Evolutionary conservation across 768 basidiomycete species (phyloP), one percentile per base, ranked within the genome.

Genomic region (Suillus luteus): DNA sequence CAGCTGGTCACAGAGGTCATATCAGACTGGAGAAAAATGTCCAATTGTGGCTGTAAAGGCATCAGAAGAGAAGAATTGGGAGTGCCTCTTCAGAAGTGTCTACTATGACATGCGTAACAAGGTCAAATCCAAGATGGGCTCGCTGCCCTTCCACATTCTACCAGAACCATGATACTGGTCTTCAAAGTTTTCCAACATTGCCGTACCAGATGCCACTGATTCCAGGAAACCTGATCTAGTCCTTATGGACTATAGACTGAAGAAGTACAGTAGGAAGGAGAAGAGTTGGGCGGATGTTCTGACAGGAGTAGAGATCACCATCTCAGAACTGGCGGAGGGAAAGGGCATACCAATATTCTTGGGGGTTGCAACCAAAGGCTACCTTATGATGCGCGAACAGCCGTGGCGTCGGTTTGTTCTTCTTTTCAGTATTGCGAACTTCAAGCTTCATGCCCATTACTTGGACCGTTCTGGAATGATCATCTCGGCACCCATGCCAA

Each of bases 221-320:
- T 27, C 17, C 11, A 3, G 3, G 1, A 27, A 46, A 46, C 40
- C 58, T 27, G 40, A 59, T 33, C 14, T 59, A 27, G 40, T 59
- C 41, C 44, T 46, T 11, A 3, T 59, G 41, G 59, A 55, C 41
- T 59, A 22, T 31, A 49, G 40, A 2, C 41, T 41, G 40, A 27
- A 22, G 19, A 15, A 59, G 49, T 3, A 1, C 15, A 17, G 8
- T 17, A 11, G 49, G 35, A 35, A 17, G 1, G 35, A 35, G 12
- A 37, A 37, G n/a, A 3, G 2, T n/a, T 55, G n/a, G 35, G 1
- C n/a, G 3, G n/a, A 7, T 55, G 54, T 55, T 37, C 54, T 37
- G 2, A 55, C 35, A 35, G 52, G 33, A 54, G 31, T 59, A 31
- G 40, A 59, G 31, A 59, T 59, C n/a, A 59, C 58, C 22, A 59